phyloP scores from a whole-genome alignment of 225 moss, liverwort and hornwort species.

The Neckera pumila region DNA sequence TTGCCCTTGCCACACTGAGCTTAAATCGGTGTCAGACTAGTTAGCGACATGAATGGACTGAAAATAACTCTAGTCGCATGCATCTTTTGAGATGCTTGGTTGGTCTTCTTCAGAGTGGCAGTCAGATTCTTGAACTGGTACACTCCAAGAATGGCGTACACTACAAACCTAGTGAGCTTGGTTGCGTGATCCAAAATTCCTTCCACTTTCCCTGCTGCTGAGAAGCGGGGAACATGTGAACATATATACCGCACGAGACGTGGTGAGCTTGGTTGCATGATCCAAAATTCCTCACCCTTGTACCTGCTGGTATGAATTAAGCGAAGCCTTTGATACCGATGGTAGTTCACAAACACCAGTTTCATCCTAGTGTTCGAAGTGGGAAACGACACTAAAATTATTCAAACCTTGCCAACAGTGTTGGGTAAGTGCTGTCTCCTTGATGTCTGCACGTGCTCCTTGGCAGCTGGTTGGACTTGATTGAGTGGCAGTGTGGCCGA shows the following conservation, averaged over 20 bases:
- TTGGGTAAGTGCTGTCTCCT: too few relatives aligned
- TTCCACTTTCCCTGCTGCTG: too few relatives aligned
- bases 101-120: too few relatives aligned
- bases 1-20: background rate
- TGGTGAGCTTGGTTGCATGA: background rate
- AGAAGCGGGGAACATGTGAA: too few relatives aligned
- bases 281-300: background rate
- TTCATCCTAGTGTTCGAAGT: background rate
- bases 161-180: background rate
- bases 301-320: background rate
- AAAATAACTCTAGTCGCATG: background rate
- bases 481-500: too few relatives aligned
- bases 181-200: background rate
- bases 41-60: background rate
- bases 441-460: background rate
- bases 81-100: background rate
- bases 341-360: background rate
- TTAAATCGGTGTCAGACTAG: background rate
- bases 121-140: background rate
- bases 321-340: too few relatives aligned
- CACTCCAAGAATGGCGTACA: background rate
- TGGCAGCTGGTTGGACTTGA: background rate
- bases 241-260: too few relatives aligned
- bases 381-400: background rate
- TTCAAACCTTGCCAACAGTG: too few relatives aligned